Conservation (phyloP, 306 rosid genomes). For the Cicer arietinum region DNA sequence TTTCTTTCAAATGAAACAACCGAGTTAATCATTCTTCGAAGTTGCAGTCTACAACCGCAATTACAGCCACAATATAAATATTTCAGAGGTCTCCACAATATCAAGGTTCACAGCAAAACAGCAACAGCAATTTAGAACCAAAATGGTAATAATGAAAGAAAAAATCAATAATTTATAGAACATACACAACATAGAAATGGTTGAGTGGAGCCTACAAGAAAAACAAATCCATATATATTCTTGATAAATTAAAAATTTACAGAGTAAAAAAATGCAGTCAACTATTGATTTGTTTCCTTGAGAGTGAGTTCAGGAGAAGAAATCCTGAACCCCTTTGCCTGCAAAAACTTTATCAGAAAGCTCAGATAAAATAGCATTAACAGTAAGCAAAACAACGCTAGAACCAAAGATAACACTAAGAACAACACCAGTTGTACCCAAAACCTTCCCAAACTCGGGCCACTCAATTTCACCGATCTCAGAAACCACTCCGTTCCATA, state of each 20-base stretch:
- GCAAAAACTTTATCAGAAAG: constrained; percentile 72
- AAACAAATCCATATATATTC: not conserved
- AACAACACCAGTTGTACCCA: constrained; percentile 90
- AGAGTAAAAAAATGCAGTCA: not conserved
- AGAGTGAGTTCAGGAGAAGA: constrained; percentile 49
- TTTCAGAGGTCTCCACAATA: not conserved
- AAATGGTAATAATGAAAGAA: not conserved
- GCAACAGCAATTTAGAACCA: not conserved
- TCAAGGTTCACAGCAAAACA: not conserved
- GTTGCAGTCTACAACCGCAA: not conserved
- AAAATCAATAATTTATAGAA: not conserved
- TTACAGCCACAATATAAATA: not conserved
- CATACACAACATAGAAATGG: not conserved
- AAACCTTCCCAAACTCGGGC: constrained; percentile 83
- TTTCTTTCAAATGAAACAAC: not conserved
- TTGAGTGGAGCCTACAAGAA: not conserved
- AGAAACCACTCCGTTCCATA: constrained; percentile 71
- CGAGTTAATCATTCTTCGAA: not conserved
- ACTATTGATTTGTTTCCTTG: too few species aligned
- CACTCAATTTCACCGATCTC: constrained; percentile 86
- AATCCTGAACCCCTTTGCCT: constrained; percentile 85
- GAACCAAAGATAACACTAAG: constrained; percentile 82
- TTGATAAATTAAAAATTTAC: not conserved
- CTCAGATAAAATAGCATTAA: constrained; percentile 83
- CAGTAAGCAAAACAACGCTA: constrained; percentile 83